phyloP scores from a whole-genome alignment of 306 rosid genomes.

The Trichosanthes cucumerina region DNA sequence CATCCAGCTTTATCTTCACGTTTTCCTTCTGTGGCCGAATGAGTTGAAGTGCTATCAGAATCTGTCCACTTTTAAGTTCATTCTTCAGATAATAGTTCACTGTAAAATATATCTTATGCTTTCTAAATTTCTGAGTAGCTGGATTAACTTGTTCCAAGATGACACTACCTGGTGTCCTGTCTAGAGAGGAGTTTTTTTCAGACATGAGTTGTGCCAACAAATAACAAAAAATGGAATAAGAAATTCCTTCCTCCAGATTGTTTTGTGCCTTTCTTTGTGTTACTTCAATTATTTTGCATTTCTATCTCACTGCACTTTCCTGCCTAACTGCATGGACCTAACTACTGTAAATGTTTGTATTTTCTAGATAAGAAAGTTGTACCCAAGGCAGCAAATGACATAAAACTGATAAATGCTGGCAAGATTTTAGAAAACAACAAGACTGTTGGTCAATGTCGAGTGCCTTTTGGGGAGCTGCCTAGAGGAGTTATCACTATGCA shows the following conservation, averaged over 20 bases:
- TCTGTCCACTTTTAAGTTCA: background rate
- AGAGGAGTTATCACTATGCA: slow-evolving; percentile 79
- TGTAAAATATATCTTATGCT: background rate
- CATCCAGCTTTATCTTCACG: background rate
- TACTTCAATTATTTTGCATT: background rate
- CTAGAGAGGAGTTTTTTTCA: background rate
- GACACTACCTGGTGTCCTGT: background rate
- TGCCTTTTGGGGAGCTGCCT: slow-evolving; percentile 70
- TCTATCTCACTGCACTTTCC: background rate
- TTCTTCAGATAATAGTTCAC: background rate
- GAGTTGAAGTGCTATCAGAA: background rate
- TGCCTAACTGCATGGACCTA: background rate
- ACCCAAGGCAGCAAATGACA: slow-evolving; percentile 77
- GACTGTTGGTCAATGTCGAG: slow-evolving; percentile 86
- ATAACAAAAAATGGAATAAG: background rate
- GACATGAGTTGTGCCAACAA: background rate
- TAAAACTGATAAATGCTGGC: slow-evolving; percentile 74
- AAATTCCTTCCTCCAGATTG: background rate
- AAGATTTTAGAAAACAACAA: slow-evolving; percentile 86
- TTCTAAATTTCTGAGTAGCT: background rate
- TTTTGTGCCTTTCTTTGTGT: background rate
- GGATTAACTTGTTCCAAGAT: background rate
- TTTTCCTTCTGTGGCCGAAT: background rate
- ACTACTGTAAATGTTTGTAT: slow-evolving; percentile 12
- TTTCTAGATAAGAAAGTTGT: slow-evolving; percentile 53